phyloP scores from a whole-genome alignment of 306 rosid species.

The Trifolium subterraneum region DNA sequence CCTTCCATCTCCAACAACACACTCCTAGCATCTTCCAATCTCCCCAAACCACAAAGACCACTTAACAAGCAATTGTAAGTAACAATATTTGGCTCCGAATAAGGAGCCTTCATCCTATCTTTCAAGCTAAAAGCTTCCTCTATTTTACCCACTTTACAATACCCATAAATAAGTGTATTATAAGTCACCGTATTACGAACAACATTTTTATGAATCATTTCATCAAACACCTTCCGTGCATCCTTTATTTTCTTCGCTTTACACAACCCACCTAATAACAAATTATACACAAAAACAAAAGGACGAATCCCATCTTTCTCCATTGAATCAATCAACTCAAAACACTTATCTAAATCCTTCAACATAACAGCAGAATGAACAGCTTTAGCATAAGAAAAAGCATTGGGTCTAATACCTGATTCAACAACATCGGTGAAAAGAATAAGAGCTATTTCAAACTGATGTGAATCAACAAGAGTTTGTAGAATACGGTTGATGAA shows the following conservation, averaged over 20 bases:
- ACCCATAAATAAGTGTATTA: slow-evolving; percentile 74
- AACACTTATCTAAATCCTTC: slow-evolving; percentile 54
- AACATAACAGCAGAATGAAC: slow-evolving; percentile 67
- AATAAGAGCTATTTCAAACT: slow-evolving; percentile 47
- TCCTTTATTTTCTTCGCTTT: slow-evolving; percentile 56
- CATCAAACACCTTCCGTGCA: slow-evolving; percentile 72
- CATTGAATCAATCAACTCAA: slow-evolving; percentile 55
- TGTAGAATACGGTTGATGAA: slow-evolving; percentile 57
- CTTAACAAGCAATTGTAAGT: slow-evolving; percentile 73
- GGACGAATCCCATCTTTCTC: slow-evolving; percentile 48
- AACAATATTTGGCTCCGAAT: slow-evolving; percentile 56
- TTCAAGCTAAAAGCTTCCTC: slow-evolving; percentile 67
- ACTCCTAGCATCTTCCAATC: slow-evolving; percentile 59
- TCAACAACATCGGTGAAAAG: slow-evolving; percentile 57
- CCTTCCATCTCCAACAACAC: slow-evolving; percentile 69
- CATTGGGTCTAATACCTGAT: slow-evolving; percentile 57
- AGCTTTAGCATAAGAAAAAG: slow-evolving; percentile 59
- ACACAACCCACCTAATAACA: slow-evolving; percentile 63
- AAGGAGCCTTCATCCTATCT: slow-evolving; percentile 61
- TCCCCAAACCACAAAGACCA: slow-evolving; percentile 63
- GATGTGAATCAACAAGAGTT: slow-evolving; percentile 46
- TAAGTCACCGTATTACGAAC: slow-evolving; percentile 62
- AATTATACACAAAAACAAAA: slow-evolving; percentile 62
- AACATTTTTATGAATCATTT: slow-evolving; percentile 53
- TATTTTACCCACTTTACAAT: slow-evolving; percentile 66